A percentile compares a stretch with the other conserved stretches of the same genome.
phyloP scores from a whole-genome alignment of 2,329 filamentous ascomycete genomes.

The Aspergillus pseudotamarii region DNA sequence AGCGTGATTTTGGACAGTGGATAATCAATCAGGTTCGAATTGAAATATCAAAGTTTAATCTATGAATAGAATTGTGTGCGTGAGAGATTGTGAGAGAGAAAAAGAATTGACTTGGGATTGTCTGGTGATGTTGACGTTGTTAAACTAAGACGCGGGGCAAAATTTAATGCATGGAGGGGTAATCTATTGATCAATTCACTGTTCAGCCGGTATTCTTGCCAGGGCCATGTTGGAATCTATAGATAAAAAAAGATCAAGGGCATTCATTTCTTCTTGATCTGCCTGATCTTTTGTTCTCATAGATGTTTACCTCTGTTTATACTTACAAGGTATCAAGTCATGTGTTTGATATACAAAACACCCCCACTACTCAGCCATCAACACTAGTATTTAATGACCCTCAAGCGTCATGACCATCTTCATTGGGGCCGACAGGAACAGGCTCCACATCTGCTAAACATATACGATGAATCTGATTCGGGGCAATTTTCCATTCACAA shows the following conservation, averaged over 20 bases:
- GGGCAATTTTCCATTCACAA: neutral
- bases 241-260: no score
- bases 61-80: neutral
- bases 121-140: neutral
- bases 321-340: neutral
- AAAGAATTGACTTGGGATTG: neutral
- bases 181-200: neutral
- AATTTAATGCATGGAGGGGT: neutral
- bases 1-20: neutral
- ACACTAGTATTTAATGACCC: neutral
- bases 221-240: no score
- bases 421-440: neutral
- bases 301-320: neutral
- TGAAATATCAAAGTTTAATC: neutral
- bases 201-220: no score
- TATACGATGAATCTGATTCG: neutral
- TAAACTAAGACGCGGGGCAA: slow-evolving; percentile 1
- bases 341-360: neutral
- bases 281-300: neutral
- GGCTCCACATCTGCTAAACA: slow-evolving; percentile 1
- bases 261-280: neutral
- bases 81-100: neutral
- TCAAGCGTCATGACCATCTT: neutral
- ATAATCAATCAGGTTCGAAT: neutral
- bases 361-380: neutral